Conservation (phyloP, 139 green algal species). For the Edaphochlamys debaryana region DNA sequence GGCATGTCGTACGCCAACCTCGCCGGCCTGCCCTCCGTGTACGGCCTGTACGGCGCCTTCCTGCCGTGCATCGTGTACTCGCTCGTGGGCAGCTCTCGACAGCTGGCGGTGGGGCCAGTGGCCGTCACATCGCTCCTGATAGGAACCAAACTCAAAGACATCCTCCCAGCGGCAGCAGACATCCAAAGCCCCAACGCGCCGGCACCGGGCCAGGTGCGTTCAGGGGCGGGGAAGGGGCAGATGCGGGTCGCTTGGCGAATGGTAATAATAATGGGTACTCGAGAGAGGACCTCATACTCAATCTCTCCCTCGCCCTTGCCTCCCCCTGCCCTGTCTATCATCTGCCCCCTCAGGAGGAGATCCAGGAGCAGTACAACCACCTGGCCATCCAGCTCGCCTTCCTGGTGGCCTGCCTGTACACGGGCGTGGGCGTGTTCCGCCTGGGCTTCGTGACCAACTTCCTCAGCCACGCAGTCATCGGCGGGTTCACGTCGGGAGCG, state of each 20-base stretch:
- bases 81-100: conserved; percentile 71
- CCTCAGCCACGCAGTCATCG: conserved; percentile 84
- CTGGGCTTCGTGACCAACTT: conserved; percentile 92
- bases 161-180: conserved; percentile 22
- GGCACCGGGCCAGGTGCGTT: background rate
- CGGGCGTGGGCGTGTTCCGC: conserved; percentile 74
- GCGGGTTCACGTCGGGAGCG: conserved; percentile 88
- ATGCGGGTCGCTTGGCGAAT: too few species aligned
- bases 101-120: conserved; percentile 54
- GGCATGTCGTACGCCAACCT: conserved; percentile 80
- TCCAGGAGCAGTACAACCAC: conserved; percentile 43
- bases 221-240: too few species aligned
- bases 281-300: too few species aligned
- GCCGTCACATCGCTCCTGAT: conserved; percentile 58
- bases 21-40: conserved; percentile 76
- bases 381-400: conserved; percentile 75
- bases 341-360: background rate
- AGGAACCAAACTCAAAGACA: conserved; percentile 22
- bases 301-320: too few species aligned
- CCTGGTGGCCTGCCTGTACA: conserved; percentile 82
- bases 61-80: conserved; percentile 84
- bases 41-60: conserved; percentile 92
- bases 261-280: too few species aligned
- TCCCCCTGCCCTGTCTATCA: too few species aligned
- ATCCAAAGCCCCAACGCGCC: conserved; percentile 48